Conservation (phyloP, 768 basidiomycete species). For the Agaricus blazei region DNA sequence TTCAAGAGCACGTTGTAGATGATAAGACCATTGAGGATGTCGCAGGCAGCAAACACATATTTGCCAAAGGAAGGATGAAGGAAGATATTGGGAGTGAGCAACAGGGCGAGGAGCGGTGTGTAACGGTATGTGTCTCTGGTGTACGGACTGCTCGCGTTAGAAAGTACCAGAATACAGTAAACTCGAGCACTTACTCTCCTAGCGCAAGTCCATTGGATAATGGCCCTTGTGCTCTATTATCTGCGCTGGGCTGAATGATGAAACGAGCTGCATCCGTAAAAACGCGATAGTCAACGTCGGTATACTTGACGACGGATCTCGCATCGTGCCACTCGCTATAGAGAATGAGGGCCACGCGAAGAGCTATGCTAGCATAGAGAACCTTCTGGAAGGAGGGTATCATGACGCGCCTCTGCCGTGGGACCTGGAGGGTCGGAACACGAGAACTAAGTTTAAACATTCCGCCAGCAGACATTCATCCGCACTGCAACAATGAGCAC, state of each 20-base stretch:
- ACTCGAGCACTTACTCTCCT: conserved; percentile 65
- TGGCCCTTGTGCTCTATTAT: conserved; percentile 60
- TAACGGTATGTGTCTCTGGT: conserved; percentile 91
- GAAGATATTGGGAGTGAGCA: conserved; percentile 77
- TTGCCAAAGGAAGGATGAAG: conserved; percentile 89
- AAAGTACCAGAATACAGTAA: background rate
- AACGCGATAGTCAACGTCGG: conserved; percentile 96
- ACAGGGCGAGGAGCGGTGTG: conserved; percentile 84
- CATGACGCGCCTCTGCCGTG: conserved; percentile 13
- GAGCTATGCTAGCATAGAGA: conserved; percentile 44
- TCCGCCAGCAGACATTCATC: background rate
- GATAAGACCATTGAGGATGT: conserved; percentile 73
- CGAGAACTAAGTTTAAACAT: conserved; percentile 5
- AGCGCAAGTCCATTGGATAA: conserved; percentile 38
- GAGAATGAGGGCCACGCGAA: conserved; percentile 67
- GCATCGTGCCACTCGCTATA: conserved; percentile 92
- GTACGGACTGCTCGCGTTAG: conserved; percentile 68
- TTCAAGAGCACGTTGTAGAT: conserved; percentile 59
- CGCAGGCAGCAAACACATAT: conserved; percentile 79
- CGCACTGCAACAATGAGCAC: background rate
- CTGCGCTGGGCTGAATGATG: conserved; percentile 41
- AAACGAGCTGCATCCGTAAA: conserved; percentile 89
- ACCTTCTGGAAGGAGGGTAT: conserved; percentile 45
- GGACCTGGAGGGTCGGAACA: conserved; percentile 8
- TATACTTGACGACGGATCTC: conserved; percentile 83